Conservation (phyloP, 495 filamentous ascomycete species). For the Friedmanniomyces simplex region DNA sequence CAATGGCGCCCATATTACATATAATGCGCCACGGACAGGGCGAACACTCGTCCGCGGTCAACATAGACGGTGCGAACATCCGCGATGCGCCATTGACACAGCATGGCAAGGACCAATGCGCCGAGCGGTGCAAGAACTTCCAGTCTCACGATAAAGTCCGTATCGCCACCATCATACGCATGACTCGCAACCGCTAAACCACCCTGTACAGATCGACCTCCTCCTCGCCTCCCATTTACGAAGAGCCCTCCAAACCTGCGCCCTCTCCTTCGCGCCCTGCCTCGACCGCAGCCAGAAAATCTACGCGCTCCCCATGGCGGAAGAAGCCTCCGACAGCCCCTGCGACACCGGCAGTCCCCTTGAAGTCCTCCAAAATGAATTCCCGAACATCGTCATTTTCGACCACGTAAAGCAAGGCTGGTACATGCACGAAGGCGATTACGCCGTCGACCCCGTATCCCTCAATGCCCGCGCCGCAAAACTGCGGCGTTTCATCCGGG, state of each 20-base stretch:
- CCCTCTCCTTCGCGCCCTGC: constrained; percentile 8
- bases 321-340: constrained; percentile 13
- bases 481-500: constrained; percentile 10
- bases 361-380: constrained; percentile 5
- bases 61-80: constrained; percentile 5
- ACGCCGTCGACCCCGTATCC: constrained; percentile 8
- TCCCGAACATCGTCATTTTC: constrained; percentile 13
- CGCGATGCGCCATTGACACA: constrained; percentile 12
- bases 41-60: constrained; percentile 2
- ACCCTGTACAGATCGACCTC: constrained; percentile 11
- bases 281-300: constrained; percentile 10
- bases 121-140: constrained; percentile 5
- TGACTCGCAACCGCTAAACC: neutral
- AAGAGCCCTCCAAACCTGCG: constrained; percentile 14
- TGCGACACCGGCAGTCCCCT: constrained; percentile 14
- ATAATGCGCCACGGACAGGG: constrained; percentile 20
- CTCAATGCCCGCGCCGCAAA: constrained; percentile 9
- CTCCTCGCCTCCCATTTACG: constrained; percentile 14
- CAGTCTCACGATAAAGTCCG: constrained; percentile 14
- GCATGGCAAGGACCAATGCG: constrained; percentile 15
- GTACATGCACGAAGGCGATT: constrained; percentile 18
- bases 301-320: constrained; percentile 13
- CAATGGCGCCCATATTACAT: constrained; percentile 9
- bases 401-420: constrained; percentile 11
- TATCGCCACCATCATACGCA: neutral